Evolutionary conservation across 2,329 filamentous ascomycete genomes (phyloP).

Genomic region (Penicillium corylophilum): DNA sequence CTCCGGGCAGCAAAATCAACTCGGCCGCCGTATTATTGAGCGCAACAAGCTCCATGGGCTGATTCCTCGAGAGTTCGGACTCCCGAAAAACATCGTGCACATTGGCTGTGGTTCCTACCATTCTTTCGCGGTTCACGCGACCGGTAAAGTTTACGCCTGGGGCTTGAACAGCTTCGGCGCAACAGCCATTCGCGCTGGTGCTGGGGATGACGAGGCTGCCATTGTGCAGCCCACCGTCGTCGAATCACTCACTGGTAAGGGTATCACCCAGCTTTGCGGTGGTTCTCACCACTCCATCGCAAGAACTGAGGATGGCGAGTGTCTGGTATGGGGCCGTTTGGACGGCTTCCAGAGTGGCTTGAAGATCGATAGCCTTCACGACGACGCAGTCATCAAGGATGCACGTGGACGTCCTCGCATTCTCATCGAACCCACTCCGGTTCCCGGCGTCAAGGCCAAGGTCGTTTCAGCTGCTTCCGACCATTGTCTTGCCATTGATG

Average conservation of each 20-base stretch:
- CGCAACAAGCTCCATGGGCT: constrained; percentile 57
- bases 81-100: constrained; percentile 59
- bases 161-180: constrained; percentile 86
- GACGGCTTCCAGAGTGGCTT: constrained; percentile 63
- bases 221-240: constrained; percentile 71
- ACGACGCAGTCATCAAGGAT: constrained; percentile 63
- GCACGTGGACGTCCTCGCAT: constrained; percentile 67
- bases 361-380: constrained; percentile 54
- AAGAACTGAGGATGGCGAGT: constrained; percentile 53
- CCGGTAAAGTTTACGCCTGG: constrained; percentile 74
- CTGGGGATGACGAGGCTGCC: constrained; percentile 67
- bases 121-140: constrained; percentile 70
- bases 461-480: constrained; percentile 66
- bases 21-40: constrained; percentile 64
- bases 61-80: constrained; percentile 57
- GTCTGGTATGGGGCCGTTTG: constrained; percentile 60
- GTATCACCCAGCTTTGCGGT: constrained; percentile 68
- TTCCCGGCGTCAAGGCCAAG: constrained; percentile 60
- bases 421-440: constrained; percentile 62
- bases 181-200: constrained; percentile 64
- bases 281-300: constrained; percentile 73
- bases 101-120: constrained; percentile 75
- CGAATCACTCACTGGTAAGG: constrained; percentile 60
- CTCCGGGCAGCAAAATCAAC: constrained; percentile 66
- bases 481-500: constrained; percentile 69